A percentile compares a stretch with the other conserved stretches of the same genome.
These are phyloP conservation scores for Pittosporum tobira DNA, from an alignment of 129 eudicot species.

Conservation along the genomic window DNA sequence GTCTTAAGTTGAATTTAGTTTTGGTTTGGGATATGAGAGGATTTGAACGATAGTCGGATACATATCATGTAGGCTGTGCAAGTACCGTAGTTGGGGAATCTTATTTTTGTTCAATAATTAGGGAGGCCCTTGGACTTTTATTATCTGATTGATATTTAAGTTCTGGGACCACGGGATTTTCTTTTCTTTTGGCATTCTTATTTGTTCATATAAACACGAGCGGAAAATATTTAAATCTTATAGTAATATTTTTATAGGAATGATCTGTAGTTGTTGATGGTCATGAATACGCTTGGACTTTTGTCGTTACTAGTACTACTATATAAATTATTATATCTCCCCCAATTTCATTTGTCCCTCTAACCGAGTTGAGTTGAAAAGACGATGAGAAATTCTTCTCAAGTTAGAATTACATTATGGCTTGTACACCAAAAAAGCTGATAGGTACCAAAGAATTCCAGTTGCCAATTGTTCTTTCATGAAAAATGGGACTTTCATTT, in stretches of 20 bases:
- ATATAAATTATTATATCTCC: too few species aligned
- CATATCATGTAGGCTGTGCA: slow-evolving; percentile 21
- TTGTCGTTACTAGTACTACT: too few species aligned
- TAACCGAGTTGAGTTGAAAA: too few species aligned
- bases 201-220: not conserved
- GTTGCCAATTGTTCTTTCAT: too few species aligned
- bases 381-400: too few species aligned
- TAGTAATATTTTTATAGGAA: not conserved
- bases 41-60: not conserved
- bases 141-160: slow-evolving; percentile 6
- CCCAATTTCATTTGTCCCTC: too few species aligned
- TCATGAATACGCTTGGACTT: too few species aligned
- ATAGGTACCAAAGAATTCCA: too few species aligned
- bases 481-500: too few species aligned
- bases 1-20: not conserved
- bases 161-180: slow-evolving; percentile 1
- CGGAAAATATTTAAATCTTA: not conserved
- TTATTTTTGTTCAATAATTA: slow-evolving; percentile 15
- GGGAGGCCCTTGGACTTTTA: not conserved
- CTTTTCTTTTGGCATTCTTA: not conserved
- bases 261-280: not conserved
- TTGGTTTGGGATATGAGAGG: too few species aligned
- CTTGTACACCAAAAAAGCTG: too few species aligned
- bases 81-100: slow-evolving; percentile 11
- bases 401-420: too few species aligned